Percentiles rank a stretch among this genome's conserved stretches.
These are phyloP conservation scores for Ceratobasidium sp. DNA, from an alignment of 1,284 basidiomycete species.

Conservation along the genomic window DNA sequence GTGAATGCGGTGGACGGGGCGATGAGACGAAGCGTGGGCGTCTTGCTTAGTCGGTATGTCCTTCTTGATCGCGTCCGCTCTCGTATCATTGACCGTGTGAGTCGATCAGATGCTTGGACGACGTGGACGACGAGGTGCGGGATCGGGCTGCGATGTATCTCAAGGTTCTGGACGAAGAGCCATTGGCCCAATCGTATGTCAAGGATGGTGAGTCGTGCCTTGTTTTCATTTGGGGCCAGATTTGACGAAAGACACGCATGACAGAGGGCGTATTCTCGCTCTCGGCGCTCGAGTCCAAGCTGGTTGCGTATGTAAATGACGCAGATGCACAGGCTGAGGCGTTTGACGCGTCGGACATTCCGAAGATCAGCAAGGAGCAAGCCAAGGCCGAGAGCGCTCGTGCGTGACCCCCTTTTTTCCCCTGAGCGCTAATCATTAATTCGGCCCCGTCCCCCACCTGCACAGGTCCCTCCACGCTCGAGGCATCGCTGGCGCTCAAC, in stretches of 20 bases:
- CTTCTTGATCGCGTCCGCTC: neutral
- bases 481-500: constrained; percentile 75
- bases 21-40: constrained; percentile 85
- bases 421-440: neutral
- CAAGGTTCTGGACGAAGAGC: constrained; percentile 80
- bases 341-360: constrained; percentile 83
- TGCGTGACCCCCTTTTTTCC: constrained; percentile 53
- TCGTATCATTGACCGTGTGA: neutral
- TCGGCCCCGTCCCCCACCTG: neutral
- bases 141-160: constrained; percentile 97
- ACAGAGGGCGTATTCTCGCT: constrained; percentile 93
- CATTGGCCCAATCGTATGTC: constrained; percentile 84
- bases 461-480: constrained; percentile 80
- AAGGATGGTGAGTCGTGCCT: constrained; percentile 78
- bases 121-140: constrained; percentile 98
- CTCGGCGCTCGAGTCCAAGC: constrained; percentile 82
- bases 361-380: constrained; percentile 90
- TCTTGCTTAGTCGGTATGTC: constrained; percentile 79
- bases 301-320: constrained; percentile 90
- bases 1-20: constrained; percentile 81
- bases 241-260: neutral
- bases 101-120: constrained; percentile 87
- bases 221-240: constrained; percentile 1
- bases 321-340: constrained; percentile 68
- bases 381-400: constrained; percentile 85